Conservation (phyloP, 768 basidiomycete genomes). For the Crucibulum laeve region DNA sequence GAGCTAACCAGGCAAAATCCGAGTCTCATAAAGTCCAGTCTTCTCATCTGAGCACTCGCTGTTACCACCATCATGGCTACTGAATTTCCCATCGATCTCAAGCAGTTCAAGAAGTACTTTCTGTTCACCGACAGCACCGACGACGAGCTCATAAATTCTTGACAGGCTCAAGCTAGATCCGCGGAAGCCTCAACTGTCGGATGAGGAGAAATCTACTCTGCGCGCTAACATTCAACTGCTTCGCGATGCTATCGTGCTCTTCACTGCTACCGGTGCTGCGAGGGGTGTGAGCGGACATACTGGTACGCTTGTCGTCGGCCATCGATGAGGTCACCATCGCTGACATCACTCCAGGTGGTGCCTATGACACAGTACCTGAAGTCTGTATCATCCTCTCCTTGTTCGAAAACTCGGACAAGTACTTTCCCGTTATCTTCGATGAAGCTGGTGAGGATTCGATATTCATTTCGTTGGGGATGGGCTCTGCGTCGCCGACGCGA, state of each 20-base stretch:
- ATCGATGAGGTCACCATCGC: constrained; percentile 2
- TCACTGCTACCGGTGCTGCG: constrained; percentile 83
- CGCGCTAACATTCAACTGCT: constrained; percentile 72
- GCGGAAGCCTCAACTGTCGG: constrained; percentile 52
- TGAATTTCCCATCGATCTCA: constrained; percentile 76
- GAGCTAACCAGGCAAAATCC: constrained; percentile 1
- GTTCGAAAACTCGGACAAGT: constrained; percentile 62
- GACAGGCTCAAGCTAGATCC: constrained; percentile 72
- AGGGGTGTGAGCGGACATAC: constrained; percentile 87
- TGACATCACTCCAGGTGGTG: constrained; percentile 38
- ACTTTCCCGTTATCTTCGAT: constrained; percentile 69
- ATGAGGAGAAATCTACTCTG: constrained; percentile 57
- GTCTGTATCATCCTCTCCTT: constrained; percentile 75
- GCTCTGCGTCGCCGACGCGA: too few relatives aligned
- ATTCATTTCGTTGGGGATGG: too few relatives aligned
- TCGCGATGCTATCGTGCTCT: constrained; percentile 81
- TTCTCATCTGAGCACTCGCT: constrained; percentile 3
- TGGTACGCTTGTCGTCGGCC: constrained; percentile 30
- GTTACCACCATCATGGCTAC: constrained; percentile 23
- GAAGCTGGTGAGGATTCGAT: constrained; percentile 81
- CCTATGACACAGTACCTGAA: constrained; percentile 80
- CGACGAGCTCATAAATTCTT: constrained; percentile 3
- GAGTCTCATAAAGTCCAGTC: background rate
- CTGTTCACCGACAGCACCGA: background rate
- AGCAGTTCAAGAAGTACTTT: constrained; percentile 65